Percentiles rank a stretch among this genome's conserved stretches.
phyloP scores from a whole-genome alignment of 2,329 filamentous ascomycete species.

The Phaeosphaeria sp. region DNA sequence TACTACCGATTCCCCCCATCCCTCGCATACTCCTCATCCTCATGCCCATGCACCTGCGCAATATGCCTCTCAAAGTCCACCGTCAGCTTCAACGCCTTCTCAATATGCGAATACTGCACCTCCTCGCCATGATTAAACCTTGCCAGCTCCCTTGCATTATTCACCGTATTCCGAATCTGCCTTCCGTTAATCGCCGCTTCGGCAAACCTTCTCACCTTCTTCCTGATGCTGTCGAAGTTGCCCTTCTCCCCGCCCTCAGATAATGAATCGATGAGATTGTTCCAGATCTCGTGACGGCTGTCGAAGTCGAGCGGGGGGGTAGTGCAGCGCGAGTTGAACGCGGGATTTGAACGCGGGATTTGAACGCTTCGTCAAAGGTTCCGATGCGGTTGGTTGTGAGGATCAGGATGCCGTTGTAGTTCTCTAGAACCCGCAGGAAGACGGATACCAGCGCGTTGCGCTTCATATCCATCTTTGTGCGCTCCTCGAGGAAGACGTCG shows the following conservation, averaged over 20 bases:
- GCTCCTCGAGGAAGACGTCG: constrained; percentile 60
- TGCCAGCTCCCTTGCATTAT: constrained; percentile 42
- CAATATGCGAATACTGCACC: background rate
- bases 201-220: constrained; percentile 37
- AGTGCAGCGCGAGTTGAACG: constrained; percentile 54
- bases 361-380: constrained; percentile 51
- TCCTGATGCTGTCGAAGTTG: constrained; percentile 24
- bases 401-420: constrained; percentile 53
- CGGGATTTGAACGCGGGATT: constrained; percentile 44
- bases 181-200: constrained; percentile 45
- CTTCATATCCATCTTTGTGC: constrained; percentile 28
- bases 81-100: background rate
- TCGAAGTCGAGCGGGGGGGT: constrained; percentile 50
- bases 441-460: constrained; percentile 27
- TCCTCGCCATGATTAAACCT: background rate
- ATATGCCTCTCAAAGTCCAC: constrained; percentile 2
- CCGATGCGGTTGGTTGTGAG: constrained; percentile 52
- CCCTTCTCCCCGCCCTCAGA: background rate
- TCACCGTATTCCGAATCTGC: constrained; percentile 52
- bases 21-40: constrained; percentile 5
- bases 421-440: constrained; percentile 49
- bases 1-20: background rate
- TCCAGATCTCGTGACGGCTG: constrained; percentile 50
- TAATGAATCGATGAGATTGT: constrained; percentile 17
- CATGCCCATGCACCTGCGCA: constrained; percentile 1